Conservation (phyloP, 306 rosid species). For the Medicago ruthenica region DNA sequence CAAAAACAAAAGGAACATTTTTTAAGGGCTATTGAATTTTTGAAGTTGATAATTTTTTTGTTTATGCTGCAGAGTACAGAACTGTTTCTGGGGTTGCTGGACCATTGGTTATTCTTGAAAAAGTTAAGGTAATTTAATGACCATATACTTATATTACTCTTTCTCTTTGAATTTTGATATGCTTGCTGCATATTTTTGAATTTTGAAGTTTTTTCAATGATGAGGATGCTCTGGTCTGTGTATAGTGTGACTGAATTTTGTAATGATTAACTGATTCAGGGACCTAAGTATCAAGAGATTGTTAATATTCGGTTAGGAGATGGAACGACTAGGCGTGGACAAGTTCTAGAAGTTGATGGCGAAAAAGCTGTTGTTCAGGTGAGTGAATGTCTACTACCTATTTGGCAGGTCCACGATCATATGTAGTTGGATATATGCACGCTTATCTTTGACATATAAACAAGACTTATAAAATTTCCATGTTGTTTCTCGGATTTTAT, state of each 20-base stretch:
- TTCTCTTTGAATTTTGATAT: neutral
- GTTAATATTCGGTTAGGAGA: constrained; percentile 98
- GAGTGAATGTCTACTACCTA: constrained; percentile 45
- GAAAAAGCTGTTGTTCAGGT: constrained; percentile 99
- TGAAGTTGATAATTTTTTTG: constrained; percentile 14
- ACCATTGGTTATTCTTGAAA: constrained; percentile 94
- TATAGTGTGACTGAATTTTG: constrained; percentile 31
- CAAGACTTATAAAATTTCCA: neutral
- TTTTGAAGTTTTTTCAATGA: constrained; percentile 37
- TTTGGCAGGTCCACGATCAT: neutral
- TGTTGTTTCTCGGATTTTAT: constrained; percentile 11
- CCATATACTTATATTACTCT: neutral
- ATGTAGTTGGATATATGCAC: constrained; percentile 22
- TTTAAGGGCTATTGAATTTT: constrained; percentile 5
- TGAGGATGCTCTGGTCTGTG: neutral
- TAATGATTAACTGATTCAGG: constrained; percentile 58
- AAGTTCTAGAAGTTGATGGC: constrained; percentile 97
- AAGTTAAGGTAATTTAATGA: constrained; percentile 78
- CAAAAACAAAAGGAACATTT: neutral
- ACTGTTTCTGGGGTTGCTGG: constrained; percentile 99
- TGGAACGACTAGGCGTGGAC: constrained; percentile 88
- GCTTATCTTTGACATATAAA: constrained; percentile 24
- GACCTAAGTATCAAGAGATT: constrained; percentile 97
- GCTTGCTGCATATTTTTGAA: constrained; percentile 4
- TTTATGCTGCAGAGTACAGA: constrained; percentile 79